These are phyloP conservation scores for Tetrahymena malaccensis DNA, from an alignment of 73 alveolate genomes.

Conservation along the genomic window DNA sequence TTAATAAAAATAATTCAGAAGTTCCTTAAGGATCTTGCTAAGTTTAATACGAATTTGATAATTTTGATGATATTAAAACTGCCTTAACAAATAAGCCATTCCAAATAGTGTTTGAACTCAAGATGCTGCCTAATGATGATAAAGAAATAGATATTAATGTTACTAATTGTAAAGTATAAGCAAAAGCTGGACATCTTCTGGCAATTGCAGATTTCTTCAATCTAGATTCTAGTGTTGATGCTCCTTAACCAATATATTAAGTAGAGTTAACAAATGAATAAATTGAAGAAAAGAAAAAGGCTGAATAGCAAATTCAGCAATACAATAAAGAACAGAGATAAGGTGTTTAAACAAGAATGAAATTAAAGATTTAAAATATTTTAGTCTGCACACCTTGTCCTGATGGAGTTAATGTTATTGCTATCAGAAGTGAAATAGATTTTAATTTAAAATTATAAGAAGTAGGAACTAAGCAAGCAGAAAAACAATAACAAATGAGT, in stretches of 20 bases:
- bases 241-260: slow-evolving; percentile 3
- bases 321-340: neutral
- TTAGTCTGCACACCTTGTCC: slow-evolving; percentile 6
- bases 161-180: slow-evolving; percentile 3
- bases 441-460: neutral
- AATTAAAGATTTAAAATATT: neutral
- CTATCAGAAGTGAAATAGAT: slow-evolving; percentile 30
- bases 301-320: neutral
- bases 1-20: neutral
- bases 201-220: slow-evolving; percentile 1
- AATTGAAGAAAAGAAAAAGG: neutral
- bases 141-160: neutral
- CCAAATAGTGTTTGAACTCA: neutral
- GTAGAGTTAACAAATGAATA: neutral
- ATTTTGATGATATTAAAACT: neutral
- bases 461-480: neutral
- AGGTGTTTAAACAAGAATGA: neutral
- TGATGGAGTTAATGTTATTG: slow-evolving; percentile 8
- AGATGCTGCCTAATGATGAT: slow-evolving; percentile 9
- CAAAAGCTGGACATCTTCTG: slow-evolving; percentile 16
- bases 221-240: slow-evolving; percentile 11
- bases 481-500: neutral
- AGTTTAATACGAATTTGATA: neutral
- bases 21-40: neutral
- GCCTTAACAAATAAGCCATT: neutral